Percentiles rank a stretch among this genome's conserved stretches.
These are phyloP conservation scores for Gypsophila paniculata DNA, from an alignment of 179 eudicot species.

Conservation along the genomic window DNA sequence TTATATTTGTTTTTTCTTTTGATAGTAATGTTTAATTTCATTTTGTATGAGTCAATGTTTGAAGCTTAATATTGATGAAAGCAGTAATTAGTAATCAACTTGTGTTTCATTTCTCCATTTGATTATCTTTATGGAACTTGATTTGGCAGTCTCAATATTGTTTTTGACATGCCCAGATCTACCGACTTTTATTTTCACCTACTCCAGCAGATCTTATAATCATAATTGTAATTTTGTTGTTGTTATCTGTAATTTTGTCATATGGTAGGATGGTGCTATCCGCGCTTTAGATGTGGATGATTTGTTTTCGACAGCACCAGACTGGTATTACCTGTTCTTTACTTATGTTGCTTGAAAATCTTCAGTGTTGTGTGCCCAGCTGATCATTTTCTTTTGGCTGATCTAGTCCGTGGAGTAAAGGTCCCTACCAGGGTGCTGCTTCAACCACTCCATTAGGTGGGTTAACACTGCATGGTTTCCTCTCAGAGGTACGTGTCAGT, in stretches of 20 bases:
- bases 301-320: conserved; percentile 88
- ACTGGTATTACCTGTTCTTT: conserved; percentile 40
- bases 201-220: neutral
- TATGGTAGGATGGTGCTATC: conserved; percentile 66
- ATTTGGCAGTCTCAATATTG: neutral
- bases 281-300: conserved; percentile 60
- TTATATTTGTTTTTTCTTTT: neutral
- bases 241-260: neutral
- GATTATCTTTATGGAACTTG: neutral
- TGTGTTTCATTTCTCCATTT: neutral
- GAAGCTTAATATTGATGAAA: too few relatives aligned
- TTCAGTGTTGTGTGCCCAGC: neutral
- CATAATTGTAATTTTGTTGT: too few relatives aligned
- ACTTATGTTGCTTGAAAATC: neutral
- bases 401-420: conserved; percentile 80
- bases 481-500: conserved; percentile 52
- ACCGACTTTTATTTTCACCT: neutral
- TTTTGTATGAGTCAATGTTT: neutral
- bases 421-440: conserved; percentile 71
- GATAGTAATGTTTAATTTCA: neutral
- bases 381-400: conserved; percentile 16
- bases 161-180: too few relatives aligned
- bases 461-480: conserved; percentile 61
- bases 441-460: conserved; percentile 74
- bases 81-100: neutral